Conservation (phyloP, 2,329 filamentous ascomycete genomes). For the Mycosphaerella sp. region DNA sequence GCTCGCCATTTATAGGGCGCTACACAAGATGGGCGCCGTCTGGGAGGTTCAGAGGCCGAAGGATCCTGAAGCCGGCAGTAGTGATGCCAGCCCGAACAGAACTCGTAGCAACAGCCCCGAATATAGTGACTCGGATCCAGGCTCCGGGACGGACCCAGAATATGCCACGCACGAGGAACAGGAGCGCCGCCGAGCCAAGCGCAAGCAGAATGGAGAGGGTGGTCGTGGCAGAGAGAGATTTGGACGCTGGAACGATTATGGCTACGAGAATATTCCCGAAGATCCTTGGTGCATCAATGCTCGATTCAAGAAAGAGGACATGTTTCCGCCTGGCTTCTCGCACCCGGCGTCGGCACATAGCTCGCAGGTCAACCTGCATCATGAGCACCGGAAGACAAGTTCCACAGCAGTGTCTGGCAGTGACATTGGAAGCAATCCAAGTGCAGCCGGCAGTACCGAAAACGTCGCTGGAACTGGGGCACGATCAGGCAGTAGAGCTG, state of each 20-base stretch:
- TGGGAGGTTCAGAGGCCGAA: slow-evolving; percentile 58
- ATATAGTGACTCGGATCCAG: slow-evolving; percentile 36
- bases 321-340: slow-evolving; percentile 49
- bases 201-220: slow-evolving; percentile 16
- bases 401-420: slow-evolving; percentile 25
- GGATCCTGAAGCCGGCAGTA: slow-evolving; percentile 35
- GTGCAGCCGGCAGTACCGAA: slow-evolving; percentile 24
- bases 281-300: slow-evolving; percentile 94
- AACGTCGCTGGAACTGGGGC: slow-evolving; percentile 27
- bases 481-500: slow-evolving; percentile 4
- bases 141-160: slow-evolving; percentile 36
- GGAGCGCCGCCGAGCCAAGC: slow-evolving; percentile 27
- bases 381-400: slow-evolving; percentile 19
- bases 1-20: slow-evolving; percentile 87
- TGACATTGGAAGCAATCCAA: slow-evolving; percentile 18
- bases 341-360: slow-evolving; percentile 48
- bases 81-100: slow-evolving; percentile 27
- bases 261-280: slow-evolving; percentile 73
- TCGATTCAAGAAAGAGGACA: slow-evolving; percentile 77
- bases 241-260: slow-evolving; percentile 47
- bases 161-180: slow-evolving; percentile 35
- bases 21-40: slow-evolving; percentile 79
- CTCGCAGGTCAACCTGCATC: slow-evolving; percentile 42
- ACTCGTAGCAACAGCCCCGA: slow-evolving; percentile 33
- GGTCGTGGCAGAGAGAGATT: slow-evolving; percentile 37